Evolutionary conservation across 805 yeast species (phyloP).

Genomic region (Ogataea polymorpha): DNA sequence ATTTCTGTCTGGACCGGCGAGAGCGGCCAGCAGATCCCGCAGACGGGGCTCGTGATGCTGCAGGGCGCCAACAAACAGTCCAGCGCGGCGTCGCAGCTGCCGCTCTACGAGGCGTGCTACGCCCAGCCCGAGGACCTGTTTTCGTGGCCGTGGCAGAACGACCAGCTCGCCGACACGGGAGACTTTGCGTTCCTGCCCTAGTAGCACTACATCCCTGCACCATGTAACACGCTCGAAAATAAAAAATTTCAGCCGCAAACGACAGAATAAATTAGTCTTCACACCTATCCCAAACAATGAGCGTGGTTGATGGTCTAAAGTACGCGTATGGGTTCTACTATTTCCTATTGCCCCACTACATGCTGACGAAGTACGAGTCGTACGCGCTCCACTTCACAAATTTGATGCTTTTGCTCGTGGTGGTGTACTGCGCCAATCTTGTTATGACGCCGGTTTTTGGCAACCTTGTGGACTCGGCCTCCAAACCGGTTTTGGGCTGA

Average conservation of each 20-base stretch:
- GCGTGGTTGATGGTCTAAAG: conserved; percentile 14
- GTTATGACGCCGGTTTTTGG: conserved; percentile 13
- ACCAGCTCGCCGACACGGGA: conserved; percentile 8
- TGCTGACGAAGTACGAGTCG: conserved; percentile 47
- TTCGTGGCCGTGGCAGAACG: conserved; percentile 9
- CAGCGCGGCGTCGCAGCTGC: conserved; percentile 1
- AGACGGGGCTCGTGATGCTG: conserved; percentile 32
- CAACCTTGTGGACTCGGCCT: conserved; percentile 5
- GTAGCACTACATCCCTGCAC: conserved; percentile 4
- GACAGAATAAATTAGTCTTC: neutral
- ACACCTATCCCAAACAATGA: neutral
- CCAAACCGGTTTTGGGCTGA: neutral
- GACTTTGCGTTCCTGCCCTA: conserved; percentile 9
- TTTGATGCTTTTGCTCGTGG: conserved; percentile 9
- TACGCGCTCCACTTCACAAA: conserved; percentile 21
- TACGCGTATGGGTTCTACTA: conserved; percentile 33
- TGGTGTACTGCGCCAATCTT: conserved; percentile 15
- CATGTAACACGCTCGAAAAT: neutral
- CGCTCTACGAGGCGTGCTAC: conserved; percentile 4
- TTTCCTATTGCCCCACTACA: conserved; percentile 45
- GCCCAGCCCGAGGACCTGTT: conserved; percentile 7
- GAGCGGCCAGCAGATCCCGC: conserved; percentile 40
- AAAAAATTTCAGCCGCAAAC: neutral
- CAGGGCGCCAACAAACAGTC: conserved; percentile 15
- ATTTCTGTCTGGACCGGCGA: conserved; percentile 60